Conservation (phyloP, 2,329 filamentous ascomycete species). For the Xylariaceae sp. region DNA sequence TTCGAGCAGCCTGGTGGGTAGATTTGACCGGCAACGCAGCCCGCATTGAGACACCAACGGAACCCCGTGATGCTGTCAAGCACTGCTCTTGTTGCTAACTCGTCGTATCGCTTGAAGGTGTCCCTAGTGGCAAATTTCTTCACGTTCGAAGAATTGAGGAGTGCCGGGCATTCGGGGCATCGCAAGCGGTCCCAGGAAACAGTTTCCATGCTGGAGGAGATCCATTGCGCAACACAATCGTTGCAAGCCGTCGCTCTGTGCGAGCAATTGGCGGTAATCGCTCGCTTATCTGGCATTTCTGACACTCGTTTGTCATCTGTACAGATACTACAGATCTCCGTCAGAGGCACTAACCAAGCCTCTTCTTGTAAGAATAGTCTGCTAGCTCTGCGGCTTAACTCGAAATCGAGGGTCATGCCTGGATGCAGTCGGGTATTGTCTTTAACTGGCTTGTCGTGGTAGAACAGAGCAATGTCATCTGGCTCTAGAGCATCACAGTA, state of each 20-base stretch:
- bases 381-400: conserved; percentile 24
- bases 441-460: conserved; percentile 12
- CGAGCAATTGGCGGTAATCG: conserved; percentile 26
- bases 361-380: conserved; percentile 30
- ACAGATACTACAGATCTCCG: conserved; percentile 32
- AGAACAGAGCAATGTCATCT: conserved; percentile 19
- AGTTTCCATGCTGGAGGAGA: conserved; percentile 28
- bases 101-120: conserved; percentile 33
- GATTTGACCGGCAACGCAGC: conserved; percentile 37
- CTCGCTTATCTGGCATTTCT: conserved; percentile 28
- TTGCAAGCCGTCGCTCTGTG: conserved; percentile 30
- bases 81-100: conserved; percentile 29
- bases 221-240: conserved; percentile 33
- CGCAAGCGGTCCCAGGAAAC: conserved; percentile 31
- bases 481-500: conserved; percentile 10
- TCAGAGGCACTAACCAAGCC: conserved; percentile 30
- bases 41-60: conserved; percentile 35
- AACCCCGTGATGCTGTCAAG: conserved; percentile 32
- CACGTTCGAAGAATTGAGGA: conserved; percentile 30
- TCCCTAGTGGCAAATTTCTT: conserved; percentile 23
- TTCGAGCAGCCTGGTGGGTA: conserved; percentile 27
- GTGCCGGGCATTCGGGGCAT: conserved; percentile 33
- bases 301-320: conserved; percentile 32
- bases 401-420: conserved; percentile 30
- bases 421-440: conserved; percentile 17